Percentiles rank a stretch among this genome's conserved stretches.
Evolutionary conservation across 768 basidiomycete genomes (phyloP).

Genomic region (Tylopilus felleus): DNA sequence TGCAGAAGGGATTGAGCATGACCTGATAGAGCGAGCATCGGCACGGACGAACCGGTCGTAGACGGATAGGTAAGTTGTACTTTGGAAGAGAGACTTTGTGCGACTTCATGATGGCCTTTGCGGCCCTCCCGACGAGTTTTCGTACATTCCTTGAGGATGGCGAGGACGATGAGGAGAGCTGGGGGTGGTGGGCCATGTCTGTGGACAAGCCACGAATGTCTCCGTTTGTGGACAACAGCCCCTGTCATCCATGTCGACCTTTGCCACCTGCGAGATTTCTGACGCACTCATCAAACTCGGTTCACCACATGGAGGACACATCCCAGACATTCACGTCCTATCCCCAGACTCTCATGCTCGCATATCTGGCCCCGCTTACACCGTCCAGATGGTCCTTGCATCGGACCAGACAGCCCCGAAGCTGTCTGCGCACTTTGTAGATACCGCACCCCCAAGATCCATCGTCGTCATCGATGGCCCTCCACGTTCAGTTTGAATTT

Average conservation of each 20-base stretch:
- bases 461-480: slow-evolving; percentile 77
- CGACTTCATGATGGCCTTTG: slow-evolving; percentile 70
- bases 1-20: slow-evolving; percentile 29
- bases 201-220: background rate
- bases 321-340: slow-evolving; percentile 72
- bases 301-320: slow-evolving; percentile 64
- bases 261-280: slow-evolving; percentile 81
- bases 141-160: slow-evolving; percentile 17
- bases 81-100: slow-evolving; percentile 58
- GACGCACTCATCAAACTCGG: slow-evolving; percentile 85
- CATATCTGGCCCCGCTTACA: slow-evolving; percentile 80
- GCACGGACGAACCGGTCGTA: slow-evolving; percentile 56
- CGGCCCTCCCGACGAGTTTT: slow-evolving; percentile 41
- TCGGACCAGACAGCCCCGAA: slow-evolving; percentile 60
- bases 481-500: slow-evolving; percentile 46
- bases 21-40: background rate
- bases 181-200: slow-evolving; percentile 12
- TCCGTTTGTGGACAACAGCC: background rate
- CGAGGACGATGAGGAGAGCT: slow-evolving; percentile 9
- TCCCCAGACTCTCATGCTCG: slow-evolving; percentile 37
- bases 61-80: slow-evolving; percentile 66
- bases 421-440: slow-evolving; percentile 74
- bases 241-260: slow-evolving; percentile 27
- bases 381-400: slow-evolving; percentile 74
- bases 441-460: slow-evolving; percentile 61